Evolutionary conservation across 23 red algal genomes (phyloP).

Genomic region (Pyropia yezoensis): DNA sequence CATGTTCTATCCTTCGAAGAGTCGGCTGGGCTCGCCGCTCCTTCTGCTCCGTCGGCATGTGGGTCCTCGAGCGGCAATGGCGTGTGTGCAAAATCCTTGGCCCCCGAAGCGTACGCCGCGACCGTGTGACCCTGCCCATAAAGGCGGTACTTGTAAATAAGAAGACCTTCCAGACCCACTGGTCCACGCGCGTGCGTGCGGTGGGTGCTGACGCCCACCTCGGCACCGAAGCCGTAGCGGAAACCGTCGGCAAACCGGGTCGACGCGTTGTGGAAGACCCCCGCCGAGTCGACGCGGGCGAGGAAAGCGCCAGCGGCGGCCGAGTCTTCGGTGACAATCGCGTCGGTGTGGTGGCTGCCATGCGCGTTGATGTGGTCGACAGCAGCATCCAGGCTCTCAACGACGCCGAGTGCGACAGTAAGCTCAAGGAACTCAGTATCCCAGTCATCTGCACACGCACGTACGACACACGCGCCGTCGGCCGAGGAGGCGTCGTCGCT

Average conservation of each 20-base stretch:
- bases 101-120: conserved; percentile 50
- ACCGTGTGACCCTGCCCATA: conserved; percentile 79
- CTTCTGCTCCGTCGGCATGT: too few species aligned
- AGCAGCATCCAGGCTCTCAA: conserved; percentile 53
- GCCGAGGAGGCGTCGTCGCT: not conserved
- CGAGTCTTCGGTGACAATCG: conserved; percentile 78
- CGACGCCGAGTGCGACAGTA: conserved; percentile 69
- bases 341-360: conserved; percentile 90
- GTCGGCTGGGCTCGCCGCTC: too few species aligned
- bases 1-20: too few species aligned
- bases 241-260: conserved; percentile 98
- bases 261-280: conserved; percentile 92
- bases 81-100: conserved; percentile 62
- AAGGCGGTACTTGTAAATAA: conserved; percentile 97
- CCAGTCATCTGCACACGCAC: conserved; percentile 45
- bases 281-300: conserved; percentile 78
- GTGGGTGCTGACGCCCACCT: conserved; percentile 94
- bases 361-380: conserved; percentile 85
- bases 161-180: conserved; percentile 83
- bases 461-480: conserved; percentile 14
- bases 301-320: conserved; percentile 51
- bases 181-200: conserved; percentile 88
- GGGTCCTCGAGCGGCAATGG: too few species aligned
- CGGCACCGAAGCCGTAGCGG: conserved; percentile 93
- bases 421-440: conserved; percentile 92